Evolutionary conservation across 169 alveolate species (phyloP), one percentile per base, ranked within the genome.

Genomic region (Babesia sp.): DNA sequence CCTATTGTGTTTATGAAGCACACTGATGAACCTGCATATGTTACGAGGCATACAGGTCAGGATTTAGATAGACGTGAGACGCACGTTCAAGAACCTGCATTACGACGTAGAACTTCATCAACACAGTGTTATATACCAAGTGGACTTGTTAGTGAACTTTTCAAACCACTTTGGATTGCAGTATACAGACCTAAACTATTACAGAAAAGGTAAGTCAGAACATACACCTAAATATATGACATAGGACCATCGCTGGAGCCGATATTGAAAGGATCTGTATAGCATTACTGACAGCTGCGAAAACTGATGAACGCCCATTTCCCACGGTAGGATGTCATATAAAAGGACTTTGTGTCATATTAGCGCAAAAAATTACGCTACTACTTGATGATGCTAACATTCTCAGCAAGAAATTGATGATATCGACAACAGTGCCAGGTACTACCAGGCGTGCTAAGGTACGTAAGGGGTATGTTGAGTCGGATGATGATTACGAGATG

Each of bases 81-180:
- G 11, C 68, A 69, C 24, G 14, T 69, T 7, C 55, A 53, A 18
- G 79, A 54, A 8, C 44, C 68, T 14, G 0, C 1, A 14, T 6
- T 3, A 33, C 36, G 12, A 51, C 61, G 45, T 9, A 26, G 42
- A 12, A 63, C 54, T 9, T 33, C 79, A 11, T 22, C 7, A 9
- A 53, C 39, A 20, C 56, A 20, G 1, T 41, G 70, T 33, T 9
- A 34, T 26, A 39, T 58, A 6, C 81, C 89, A 0, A 71, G 45
- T 36, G 87, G 87, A 5, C 71, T 79, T 18, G 28, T 44, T 18
- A 72, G 89, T 41, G 58, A 46, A 18, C 33, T 81, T 29, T 72
- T 81, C 70, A 41, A 22, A 26, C 89, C 89, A n/a, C 53, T 81
- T 24, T 54, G 72, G 71, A 37, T 12, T 58, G 89, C 89, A 1